Evolutionary conservation across 106 monocot genomes (phyloP), one percentile per base, ranked within the genome.

Genomic region (Acorus gramineus): DNA sequence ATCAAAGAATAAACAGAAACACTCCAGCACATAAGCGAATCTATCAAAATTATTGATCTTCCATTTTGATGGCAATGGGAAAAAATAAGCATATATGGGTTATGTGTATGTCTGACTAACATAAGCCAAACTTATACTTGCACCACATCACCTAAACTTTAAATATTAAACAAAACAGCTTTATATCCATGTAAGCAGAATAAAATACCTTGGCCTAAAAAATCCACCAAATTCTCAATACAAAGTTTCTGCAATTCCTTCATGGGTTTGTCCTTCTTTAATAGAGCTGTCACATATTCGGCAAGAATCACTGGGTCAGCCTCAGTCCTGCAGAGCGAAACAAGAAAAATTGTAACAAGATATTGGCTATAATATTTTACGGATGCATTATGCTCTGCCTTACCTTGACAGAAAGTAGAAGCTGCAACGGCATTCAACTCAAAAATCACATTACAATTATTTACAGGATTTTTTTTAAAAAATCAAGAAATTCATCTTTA

Each of bases 231-330:
- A 61, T 70, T 73, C 50, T 84, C 79, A 61, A 62, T 12, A 57
- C 84, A 84, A 8, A 79, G 79, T 3, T 74, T 73, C 69, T 80
- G 76, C 70, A 84, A 47, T 56, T 84, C 84, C 55, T 66, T 60
- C 8, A 52, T 8, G 14, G 84, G 62, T 56, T 76, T 79, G n/a
- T 84, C 79, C 51, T 84, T 84, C 70, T 79, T 84, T 53, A 84
- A 59, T 79, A 84, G 68, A 53, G 84, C 76, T 47, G 74, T 67
- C 66, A 84, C 73, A 77, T 79, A 80, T 44, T 84, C 79, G 0
- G 84, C 72, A 43, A 84, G 76, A 53, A 79, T 76, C 28, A 55
- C 68, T 14, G 84, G 84, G 47, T 84, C 72, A 56, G 84, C 79
- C 50, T 73, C 69, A 43, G 84, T 80, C 14, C 84, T 84, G 28